Percentiles rank a stretch among this genome's conserved stretches.
These are phyloP conservation scores for Fusarium fracticaudum DNA, from an alignment of 2,329 filamentous ascomycete species.

Conservation along the genomic window DNA sequence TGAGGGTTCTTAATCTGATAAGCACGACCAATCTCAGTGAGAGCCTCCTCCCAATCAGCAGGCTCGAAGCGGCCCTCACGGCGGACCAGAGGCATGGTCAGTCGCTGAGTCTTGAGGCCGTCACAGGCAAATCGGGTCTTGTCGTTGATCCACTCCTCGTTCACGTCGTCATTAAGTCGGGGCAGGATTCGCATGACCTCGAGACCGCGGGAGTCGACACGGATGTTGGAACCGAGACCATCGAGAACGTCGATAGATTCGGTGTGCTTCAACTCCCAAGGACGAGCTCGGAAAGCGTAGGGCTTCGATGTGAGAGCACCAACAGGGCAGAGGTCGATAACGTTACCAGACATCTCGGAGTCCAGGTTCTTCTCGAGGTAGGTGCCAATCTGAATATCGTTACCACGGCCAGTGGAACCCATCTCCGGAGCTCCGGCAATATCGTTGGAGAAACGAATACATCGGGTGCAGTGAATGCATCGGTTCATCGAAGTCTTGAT, in stretches of 20 bases:
- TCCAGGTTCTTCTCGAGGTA: slow-evolving; percentile 95
- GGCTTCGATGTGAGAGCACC: slow-evolving; percentile 97
- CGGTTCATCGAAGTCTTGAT: slow-evolving; percentile 99
- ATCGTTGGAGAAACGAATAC: slow-evolving; percentile 97
- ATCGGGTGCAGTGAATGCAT: slow-evolving; percentile 98
- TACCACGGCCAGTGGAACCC: slow-evolving; percentile 93
- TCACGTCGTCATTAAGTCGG: slow-evolving; percentile 95
- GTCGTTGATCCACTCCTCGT: slow-evolving; percentile 99
- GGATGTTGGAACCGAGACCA: slow-evolving; percentile 91
- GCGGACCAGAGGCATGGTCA: slow-evolving; percentile 91
- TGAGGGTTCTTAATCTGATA: slow-evolving; percentile 82
- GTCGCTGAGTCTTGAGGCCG: slow-evolving; percentile 92
- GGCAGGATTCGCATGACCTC: slow-evolving; percentile 97
- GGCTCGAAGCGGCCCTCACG: slow-evolving; percentile 91
- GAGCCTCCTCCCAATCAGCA: slow-evolving; percentile 93
- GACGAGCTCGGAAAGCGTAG: slow-evolving; percentile 94
- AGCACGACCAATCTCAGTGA: slow-evolving; percentile 85
- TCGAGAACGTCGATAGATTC: slow-evolving; percentile 96
- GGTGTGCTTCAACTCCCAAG: slow-evolving; percentile 96
- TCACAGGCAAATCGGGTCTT: slow-evolving; percentile 97
- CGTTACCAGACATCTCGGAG: slow-evolving; percentile 94
- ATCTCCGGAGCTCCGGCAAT: slow-evolving; percentile 95
- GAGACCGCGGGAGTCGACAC: slow-evolving; percentile 89
- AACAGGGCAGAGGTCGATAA: slow-evolving; percentile 97
- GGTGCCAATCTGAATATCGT: slow-evolving; percentile 97